Conservation (phyloP, 305 asterid species). For the Fraxinus dipetala region DNA sequence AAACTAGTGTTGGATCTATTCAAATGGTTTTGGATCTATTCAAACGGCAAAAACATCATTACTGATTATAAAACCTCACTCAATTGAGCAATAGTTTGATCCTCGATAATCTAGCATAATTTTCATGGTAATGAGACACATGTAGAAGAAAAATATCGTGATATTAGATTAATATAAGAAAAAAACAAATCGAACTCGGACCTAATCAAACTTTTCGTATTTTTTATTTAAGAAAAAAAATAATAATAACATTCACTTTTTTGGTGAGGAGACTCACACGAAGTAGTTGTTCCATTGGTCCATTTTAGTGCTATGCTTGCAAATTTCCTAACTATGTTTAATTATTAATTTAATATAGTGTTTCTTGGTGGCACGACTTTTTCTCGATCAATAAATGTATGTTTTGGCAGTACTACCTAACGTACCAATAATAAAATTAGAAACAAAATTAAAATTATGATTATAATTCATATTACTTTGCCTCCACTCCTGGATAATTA, state of each 20-base stretch:
- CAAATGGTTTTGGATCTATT: too few relatives aligned
- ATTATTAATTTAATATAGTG: background rate
- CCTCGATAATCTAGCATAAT: background rate
- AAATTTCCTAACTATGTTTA: background rate
- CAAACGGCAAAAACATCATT: too few relatives aligned
- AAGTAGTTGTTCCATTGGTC: background rate
- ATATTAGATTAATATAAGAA: too few relatives aligned
- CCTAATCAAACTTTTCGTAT: background rate
- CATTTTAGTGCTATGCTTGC: background rate
- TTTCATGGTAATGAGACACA: too few relatives aligned
- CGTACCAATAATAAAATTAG: background rate
- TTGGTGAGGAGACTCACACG: background rate
- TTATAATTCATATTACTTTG: background rate
- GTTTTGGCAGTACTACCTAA: background rate
- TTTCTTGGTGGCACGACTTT: background rate
- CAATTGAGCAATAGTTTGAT: too few relatives aligned
- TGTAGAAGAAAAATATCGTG: too few relatives aligned
- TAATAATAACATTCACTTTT: too few relatives aligned
- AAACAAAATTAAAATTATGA: background rate
- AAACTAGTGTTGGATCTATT: too few relatives aligned
- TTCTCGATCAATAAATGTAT: background rate
- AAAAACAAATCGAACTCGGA: background rate
- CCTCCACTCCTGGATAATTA: background rate
- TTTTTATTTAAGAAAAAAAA: background rate
- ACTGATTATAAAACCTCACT: too few relatives aligned